Evolutionary conservation across 169 alveolate genomes (phyloP), one percentile per base, ranked within the genome.

Genomic region (Plasmodium fragile): DNA sequence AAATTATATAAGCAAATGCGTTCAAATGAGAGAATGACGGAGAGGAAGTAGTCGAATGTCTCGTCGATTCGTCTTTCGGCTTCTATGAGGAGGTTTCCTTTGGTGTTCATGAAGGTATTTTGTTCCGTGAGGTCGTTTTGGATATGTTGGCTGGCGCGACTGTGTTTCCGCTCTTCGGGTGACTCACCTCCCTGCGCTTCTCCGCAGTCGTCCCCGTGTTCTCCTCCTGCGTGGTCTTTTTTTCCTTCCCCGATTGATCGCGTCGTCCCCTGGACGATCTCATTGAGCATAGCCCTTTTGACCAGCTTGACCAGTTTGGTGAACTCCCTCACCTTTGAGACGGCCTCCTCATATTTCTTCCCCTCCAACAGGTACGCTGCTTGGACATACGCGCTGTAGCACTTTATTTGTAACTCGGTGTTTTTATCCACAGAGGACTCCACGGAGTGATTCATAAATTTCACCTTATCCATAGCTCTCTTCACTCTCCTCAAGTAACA

Each of bases 361-460:
- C 6, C 70, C 59, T 87, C 93, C 4, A 87, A 53, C 30, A 87
- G 89, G 22, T 87, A 87, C 7, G 93, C 16, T 41, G 32, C 16
- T 59, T 87, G 82, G 5, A 78, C 70, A 41, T 77, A 87, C 13
- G 93, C 36, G 4, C 49, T 34, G 53, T 87, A 87, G 49, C 93
- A 87, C 49, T 77, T 87, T 4, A 87, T 43, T 49, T 87, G 93
- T 34, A 87, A 28, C 18, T 87, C 93, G 28, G 93, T 87, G 36
- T 77, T 77, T 71, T 75, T 78, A 87, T 87, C 84, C 65, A 87
- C 73, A 30, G 7, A 7, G 8, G 65, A 55, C n/a, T 22, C 70
- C 55, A 78, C 41, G 8, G 69, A 25, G 16, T 75, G 25, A 36
- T 4, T 59, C 34, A 87, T 39, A 87, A 87, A 87, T 4, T 52